Base-by-base conservation (phyloP, 768 basidiomycete species). In the Candolleomyces aberdarensis region DNA sequence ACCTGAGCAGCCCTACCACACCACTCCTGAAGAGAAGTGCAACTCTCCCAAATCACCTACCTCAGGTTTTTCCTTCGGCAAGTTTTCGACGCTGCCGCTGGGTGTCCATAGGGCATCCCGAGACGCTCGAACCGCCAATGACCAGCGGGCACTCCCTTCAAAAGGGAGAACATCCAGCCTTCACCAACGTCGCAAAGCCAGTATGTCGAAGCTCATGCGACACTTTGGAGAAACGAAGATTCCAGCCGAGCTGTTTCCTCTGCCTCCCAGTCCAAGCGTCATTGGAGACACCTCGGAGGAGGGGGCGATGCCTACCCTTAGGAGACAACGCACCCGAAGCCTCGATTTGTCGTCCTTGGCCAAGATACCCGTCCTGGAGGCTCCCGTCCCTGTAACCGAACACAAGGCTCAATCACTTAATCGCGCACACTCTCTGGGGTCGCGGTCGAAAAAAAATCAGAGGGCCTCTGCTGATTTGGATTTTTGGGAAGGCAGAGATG, bases 321-420 rank as follows among this genome's bases (percentile, higher is more conserved):
- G 20, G 49, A 64, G 48, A 50, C 58, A 52, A 19, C 62, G 51
- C 17, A 57, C 62, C 19, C 63, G 61, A 26, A 66, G 65, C 40
- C 52, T 66, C 20, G 61, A 63, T 55, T 44, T 66, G 47, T 58
- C 39, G 49, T 51, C 56, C 4, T 15, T 58, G 11, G 47, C 40
- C 20, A 49, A 29, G 17, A 14, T 50, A 4, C 53, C 39, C 19
- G 17, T 32, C 43, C 53, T 17, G 31, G 39, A 31, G 13, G 43
- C 9, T 19, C 17, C 17, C 9, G 46, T 13, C 49, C n/a, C 26
- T 10, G n/a, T n/a, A 13, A 9, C 48, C 36, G 46, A 54, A 17
- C 39, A 40, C 2, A 41, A 20, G 29, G 44, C 19, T 20, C 47
- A 1, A 3, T 36, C 13, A 19, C 9, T 56, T 3, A 2, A 40